Base-by-base conservation (phyloP, 106 monocot genomes). In the Agapanthus africanus region DNA sequence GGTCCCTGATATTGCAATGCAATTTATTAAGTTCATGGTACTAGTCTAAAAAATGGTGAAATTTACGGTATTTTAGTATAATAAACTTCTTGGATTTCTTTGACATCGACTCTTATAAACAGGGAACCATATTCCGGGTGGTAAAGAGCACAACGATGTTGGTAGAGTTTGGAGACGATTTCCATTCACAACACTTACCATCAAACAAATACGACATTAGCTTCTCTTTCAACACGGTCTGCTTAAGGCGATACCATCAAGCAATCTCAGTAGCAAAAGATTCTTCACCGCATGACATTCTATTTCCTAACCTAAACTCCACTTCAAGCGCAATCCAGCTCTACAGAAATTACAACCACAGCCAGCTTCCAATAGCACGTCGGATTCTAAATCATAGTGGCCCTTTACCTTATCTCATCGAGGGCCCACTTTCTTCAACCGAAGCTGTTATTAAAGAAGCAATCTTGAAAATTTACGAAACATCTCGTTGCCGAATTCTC, bases 201-300 rank as follows among this genome's bases (percentile, higher is more conserved):
- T 37, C 71, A 15, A 82, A 74, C 26, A 82, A 40, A 35, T 78
- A 82, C 47, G 59, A 82, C 40, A 74, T 74, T 2, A 78, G 65
- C 78, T 82, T 82, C 74, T 82, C 82, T 41, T 82, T 82, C 51
- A 82, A 82, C 78, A 69, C 74, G 37, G 78, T 78, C 32, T 82
- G 82, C 46, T 56, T 82, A 54, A 82, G 78, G 47, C 59, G 82
- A 65, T 37, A 69, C 25, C 82, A 82, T 35, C 63, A 60, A 32
- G 82, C 82, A 35, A 62, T 82, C 6, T 67, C 73, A 25, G 66
- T 54, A 32, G 44, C 73, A 7, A 21, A n/a, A 21, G 73, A 73
- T 31, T 78, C 82, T 59, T 42, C 69, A 27, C 40, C 78, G 30
- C 54, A 25, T 18, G 59, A 62, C n/a, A 67, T 82, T 59, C 70